Percentiles rank a stretch among this genome's conserved stretches.
Conservation (phyloP, 2,329 filamentous ascomycete species). For the Diaporthe citri region DNA sequence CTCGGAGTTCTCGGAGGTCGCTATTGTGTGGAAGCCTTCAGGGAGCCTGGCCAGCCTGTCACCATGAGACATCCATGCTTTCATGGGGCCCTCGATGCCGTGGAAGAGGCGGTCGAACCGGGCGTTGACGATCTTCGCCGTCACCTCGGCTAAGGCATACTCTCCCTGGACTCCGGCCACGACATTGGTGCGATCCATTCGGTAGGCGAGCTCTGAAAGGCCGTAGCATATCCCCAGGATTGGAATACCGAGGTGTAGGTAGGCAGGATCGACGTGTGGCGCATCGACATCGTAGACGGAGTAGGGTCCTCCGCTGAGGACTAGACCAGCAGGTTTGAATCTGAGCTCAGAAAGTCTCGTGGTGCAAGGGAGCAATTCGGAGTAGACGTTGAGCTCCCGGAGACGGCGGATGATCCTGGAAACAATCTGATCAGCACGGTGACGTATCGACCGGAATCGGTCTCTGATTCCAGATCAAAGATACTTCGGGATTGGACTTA, state of each 20-base stretch:
- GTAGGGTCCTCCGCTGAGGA: constrained; percentile 66
- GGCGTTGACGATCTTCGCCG: constrained; percentile 62
- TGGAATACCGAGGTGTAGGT: constrained; percentile 80
- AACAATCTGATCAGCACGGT: neutral
- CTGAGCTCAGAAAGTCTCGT: constrained; percentile 81
- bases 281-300: constrained; percentile 86
- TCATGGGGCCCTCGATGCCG: constrained; percentile 76
- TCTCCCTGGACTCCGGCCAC: constrained; percentile 38
- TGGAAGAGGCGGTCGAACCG: constrained; percentile 85
- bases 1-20: constrained; percentile 79
- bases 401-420: constrained; percentile 75
- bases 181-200: constrained; percentile 36
- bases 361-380: constrained; percentile 90
- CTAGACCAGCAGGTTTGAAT: constrained; percentile 87
- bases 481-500: constrained; percentile 21
- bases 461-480: too few species aligned
- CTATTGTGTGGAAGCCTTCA: constrained; percentile 78
- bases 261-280: constrained; percentile 81
- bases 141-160: constrained; percentile 59
- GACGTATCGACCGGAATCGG: neutral
- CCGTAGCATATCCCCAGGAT: constrained; percentile 53
- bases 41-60: constrained; percentile 87
- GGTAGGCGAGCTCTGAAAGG: constrained; percentile 40
- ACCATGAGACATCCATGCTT: constrained; percentile 82
- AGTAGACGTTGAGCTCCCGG: constrained; percentile 84